Evolutionary conservation across 2,329 filamentous ascomycete species (phyloP).

Genomic region (Venturia aucupariae): DNA sequence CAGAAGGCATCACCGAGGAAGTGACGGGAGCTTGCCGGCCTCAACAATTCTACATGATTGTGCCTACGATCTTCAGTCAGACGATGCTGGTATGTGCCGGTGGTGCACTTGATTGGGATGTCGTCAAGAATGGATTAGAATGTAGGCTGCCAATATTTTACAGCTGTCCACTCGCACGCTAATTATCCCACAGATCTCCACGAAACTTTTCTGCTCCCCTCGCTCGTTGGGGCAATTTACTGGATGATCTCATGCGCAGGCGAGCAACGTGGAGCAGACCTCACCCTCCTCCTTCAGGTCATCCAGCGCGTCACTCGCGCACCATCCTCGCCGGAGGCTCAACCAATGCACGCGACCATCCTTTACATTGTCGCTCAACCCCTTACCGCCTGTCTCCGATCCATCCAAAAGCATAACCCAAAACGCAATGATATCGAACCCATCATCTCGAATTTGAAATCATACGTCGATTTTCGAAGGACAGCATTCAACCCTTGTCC

Average conservation of each 20-base stretch:
- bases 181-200: slow-evolving; percentile 50
- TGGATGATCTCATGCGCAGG: slow-evolving; percentile 65
- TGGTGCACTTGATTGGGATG: slow-evolving; percentile 57
- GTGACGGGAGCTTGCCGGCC: slow-evolving; percentile 74
- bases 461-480: slow-evolving; percentile 49
- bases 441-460: slow-evolving; percentile 54
- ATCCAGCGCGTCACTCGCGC: slow-evolving; percentile 57
- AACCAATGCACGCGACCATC: slow-evolving; percentile 60
- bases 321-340: slow-evolving; percentile 53
- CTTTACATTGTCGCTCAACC: slow-evolving; percentile 62
- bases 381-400: slow-evolving; percentile 57
- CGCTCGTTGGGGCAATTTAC: slow-evolving; percentile 61
- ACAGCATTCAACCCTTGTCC: slow-evolving; percentile 53
- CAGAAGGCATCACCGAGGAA: slow-evolving; percentile 69
- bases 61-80: slow-evolving; percentile 68
- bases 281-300: slow-evolving; percentile 61
- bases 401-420: slow-evolving; percentile 57
- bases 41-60: slow-evolving; percentile 71
- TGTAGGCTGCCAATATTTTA: slow-evolving; percentile 40
- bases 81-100: slow-evolving; percentile 62
- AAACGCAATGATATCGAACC: slow-evolving; percentile 61
- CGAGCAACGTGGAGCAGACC: slow-evolving; percentile 52
- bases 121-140: slow-evolving; percentile 65
- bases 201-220: slow-evolving; percentile 72
- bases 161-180: slow-evolving; percentile 12